These are phyloP conservation scores for Chalara sp. DNA, from an alignment of 2,329 filamentous ascomycete species.

Conservation along the genomic window DNA sequence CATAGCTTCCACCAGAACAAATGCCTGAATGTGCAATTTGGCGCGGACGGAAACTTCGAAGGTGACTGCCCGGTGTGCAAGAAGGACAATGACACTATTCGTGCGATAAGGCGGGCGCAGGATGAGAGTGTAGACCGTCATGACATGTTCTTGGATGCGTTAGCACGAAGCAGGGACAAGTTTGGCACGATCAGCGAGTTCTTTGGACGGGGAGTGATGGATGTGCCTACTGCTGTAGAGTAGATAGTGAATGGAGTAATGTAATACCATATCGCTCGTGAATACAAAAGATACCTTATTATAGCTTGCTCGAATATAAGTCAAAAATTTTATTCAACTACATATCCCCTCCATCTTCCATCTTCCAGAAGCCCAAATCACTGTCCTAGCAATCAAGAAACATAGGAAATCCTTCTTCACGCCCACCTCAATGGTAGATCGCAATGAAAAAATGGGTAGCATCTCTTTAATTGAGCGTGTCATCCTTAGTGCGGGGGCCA, in stretches of 20 bases:
- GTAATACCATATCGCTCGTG: too few species aligned
- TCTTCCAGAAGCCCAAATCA: too few species aligned
- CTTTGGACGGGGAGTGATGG: slow-evolving; percentile 92
- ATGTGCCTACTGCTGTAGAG: slow-evolving; percentile 26
- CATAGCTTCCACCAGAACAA: slow-evolving; percentile 89
- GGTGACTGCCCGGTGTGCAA: slow-evolving; percentile 84
- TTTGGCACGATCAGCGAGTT: slow-evolving; percentile 92
- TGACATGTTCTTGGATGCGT: slow-evolving; percentile 78
- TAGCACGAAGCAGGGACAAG: slow-evolving; percentile 71
- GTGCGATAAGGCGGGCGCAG: slow-evolving; percentile 79
- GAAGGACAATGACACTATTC: slow-evolving; percentile 77
- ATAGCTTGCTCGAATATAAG: too few species aligned
- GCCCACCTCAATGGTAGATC: not conserved
- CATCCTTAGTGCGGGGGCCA: slow-evolving; percentile 86
- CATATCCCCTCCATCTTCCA: too few species aligned
- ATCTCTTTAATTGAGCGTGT: slow-evolving; percentile 34
- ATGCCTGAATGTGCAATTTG: slow-evolving; percentile 58
- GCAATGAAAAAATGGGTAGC: slow-evolving; percentile 18
- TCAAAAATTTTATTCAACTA: too few species aligned
- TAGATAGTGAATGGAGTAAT: not conserved
- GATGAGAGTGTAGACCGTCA: slow-evolving; percentile 80
- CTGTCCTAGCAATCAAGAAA: too few species aligned
- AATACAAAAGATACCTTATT: too few species aligned
- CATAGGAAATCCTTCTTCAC: not conserved
- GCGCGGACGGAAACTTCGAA: slow-evolving; percentile 46